Base-by-base conservation (phyloP, 805 yeast species). In the Nakazawaea laoshanensis region DNA sequence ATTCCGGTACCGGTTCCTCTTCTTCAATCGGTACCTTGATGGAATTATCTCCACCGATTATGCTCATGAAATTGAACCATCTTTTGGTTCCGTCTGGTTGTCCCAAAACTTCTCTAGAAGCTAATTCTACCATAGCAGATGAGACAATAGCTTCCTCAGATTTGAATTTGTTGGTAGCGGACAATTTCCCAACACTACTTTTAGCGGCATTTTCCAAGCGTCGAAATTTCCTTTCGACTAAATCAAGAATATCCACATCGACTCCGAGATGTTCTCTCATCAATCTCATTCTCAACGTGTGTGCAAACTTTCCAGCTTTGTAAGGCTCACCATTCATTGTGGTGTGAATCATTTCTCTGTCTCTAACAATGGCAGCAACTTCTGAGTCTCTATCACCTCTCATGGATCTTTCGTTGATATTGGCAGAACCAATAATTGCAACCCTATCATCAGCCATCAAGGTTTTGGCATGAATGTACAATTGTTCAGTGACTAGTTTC, bases 191-290 rank as follows among this genome's bases (percentile, higher is more conserved):
- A 9, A 52, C 49, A 2, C 43, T 32, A 0, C 71, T 53, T 12
- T 44, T 45, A 2, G 77, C 73, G 46, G 62, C 60, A 4, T 52
- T 50, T 38, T 70, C 74, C 40, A 71, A 62, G 30, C 61, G 58
- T 12, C 55, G 49, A 35, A 83, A 79, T 44, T 82, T 67, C 43
- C 88, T 65, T 49, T 87, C 96, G 20, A 86, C 81, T 27, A 81
- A 56, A 36, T 88, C 96, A 17, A 87, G 56, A 11, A 79, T 62
- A 55, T 88, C 96, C 27, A 87, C 92, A 53, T 87, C 94, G 34
- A 94, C 79, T 17, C 98, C 99, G 17, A 92, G 52, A 57, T 92
- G 99, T 50, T 92, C 99, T 42, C 98, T 71, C 98, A 92, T 92
- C 32, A 94, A 65, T 41, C 96, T 69, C 63, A 87, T 73, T 47